Percentiles rank a stretch among this genome's conserved stretches.
phyloP scores from a whole-genome alignment of 306 rosid genomes.

The Casuarina glauca region DNA sequence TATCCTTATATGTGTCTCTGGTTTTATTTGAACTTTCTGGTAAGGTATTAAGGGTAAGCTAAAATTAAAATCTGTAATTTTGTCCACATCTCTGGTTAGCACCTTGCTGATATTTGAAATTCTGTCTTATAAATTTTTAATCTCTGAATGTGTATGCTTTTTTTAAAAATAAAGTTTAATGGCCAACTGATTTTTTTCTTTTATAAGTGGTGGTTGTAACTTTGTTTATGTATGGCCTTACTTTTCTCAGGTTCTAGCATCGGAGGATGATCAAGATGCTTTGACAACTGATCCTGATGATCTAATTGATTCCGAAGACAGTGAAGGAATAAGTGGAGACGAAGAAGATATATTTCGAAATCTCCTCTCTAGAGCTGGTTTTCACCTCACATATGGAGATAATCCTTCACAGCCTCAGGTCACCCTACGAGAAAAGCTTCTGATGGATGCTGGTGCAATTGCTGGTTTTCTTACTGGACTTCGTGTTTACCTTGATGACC shows the following conservation, averaged over 20 bases:
- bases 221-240: conserved; percentile 21
- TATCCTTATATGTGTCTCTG: background rate
- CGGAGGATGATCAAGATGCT: conserved; percentile 97
- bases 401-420: conserved; percentile 97
- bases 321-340: conserved; percentile 95
- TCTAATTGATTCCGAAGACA: conserved; percentile 88
- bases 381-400: conserved; percentile 95
- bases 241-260: conserved; percentile 77
- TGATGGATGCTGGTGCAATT: conserved; percentile 98
- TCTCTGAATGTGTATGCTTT: background rate
- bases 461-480: conserved; percentile 98
- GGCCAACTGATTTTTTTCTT: conserved; percentile 6
- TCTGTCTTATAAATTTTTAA: background rate
- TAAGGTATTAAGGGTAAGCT: background rate
- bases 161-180: background rate
- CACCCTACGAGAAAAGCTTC: conserved; percentile 88
- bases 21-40: background rate
- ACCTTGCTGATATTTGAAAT: background rate
- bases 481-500: conserved; percentile 99
- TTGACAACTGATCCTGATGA: conserved; percentile 99
- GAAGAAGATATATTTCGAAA: conserved; percentile 97
- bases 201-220: conserved; percentile 35
- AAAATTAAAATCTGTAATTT: background rate
- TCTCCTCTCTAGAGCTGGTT: conserved; percentile 95
- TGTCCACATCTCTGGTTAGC: background rate